Conservation (phyloP, 2,329 filamentous ascomycete species). For the Sodiomyces alkalinus region DNA sequence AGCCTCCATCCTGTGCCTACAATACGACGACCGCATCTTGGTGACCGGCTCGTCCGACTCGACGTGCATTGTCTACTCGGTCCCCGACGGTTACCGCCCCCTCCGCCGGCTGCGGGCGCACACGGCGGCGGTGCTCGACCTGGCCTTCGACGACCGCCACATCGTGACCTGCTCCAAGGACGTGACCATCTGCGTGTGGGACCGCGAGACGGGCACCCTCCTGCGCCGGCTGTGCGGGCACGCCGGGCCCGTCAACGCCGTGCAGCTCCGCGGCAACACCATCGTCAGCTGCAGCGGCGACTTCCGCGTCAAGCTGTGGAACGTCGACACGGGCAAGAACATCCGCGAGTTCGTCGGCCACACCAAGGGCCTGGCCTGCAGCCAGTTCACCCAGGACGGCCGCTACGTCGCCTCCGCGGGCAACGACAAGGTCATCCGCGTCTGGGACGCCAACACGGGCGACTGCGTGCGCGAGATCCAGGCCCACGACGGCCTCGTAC, state of each 20-base stretch:
- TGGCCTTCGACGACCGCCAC: slow-evolving; percentile 81
- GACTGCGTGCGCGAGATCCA: slow-evolving; percentile 66
- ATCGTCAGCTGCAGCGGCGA: slow-evolving; percentile 91
- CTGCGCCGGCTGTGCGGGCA: slow-evolving; percentile 74
- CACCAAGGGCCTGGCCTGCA: slow-evolving; percentile 86
- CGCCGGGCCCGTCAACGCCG: slow-evolving; percentile 84
- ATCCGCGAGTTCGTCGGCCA: slow-evolving; percentile 84
- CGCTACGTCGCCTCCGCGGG: slow-evolving; percentile 85
- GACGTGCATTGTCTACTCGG: slow-evolving; percentile 81
- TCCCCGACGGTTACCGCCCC: slow-evolving; percentile 63
- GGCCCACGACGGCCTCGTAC: slow-evolving; percentile 75
- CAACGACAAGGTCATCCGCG: slow-evolving; percentile 88
- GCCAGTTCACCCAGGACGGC: slow-evolving; percentile 93
- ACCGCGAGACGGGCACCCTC: slow-evolving; percentile 61
- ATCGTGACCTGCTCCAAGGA: slow-evolving; percentile 98
- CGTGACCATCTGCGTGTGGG: slow-evolving; percentile 86
- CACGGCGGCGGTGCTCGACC: slow-evolving; percentile 77
- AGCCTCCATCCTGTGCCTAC: slow-evolving; percentile 85
- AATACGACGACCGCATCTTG: slow-evolving; percentile 85
- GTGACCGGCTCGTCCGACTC: slow-evolving; percentile 91
- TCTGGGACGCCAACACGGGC: slow-evolving; percentile 88
- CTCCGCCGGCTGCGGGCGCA: slow-evolving; percentile 67
- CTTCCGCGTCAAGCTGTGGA: slow-evolving; percentile 89
- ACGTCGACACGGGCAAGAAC: slow-evolving; percentile 73
- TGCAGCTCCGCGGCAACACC: slow-evolving; percentile 84